Evolutionary conservation across 1,139 yeast genomes (phyloP), one percentile per base, ranked within the genome.

Genomic region (Entelexis sorbosivorans): DNA sequence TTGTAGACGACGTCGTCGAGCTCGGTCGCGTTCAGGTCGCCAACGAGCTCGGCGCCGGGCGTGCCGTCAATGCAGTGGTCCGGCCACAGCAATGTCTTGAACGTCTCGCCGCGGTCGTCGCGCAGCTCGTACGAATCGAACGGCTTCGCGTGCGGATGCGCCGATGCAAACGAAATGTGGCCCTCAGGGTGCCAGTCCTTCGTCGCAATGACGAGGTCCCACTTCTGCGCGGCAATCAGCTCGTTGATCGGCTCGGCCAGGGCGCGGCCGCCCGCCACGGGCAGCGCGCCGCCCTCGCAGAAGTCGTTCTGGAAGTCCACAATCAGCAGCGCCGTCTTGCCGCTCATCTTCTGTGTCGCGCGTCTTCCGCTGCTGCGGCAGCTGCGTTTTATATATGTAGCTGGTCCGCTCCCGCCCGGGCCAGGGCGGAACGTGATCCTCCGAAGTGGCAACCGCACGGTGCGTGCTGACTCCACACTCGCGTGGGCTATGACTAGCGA

Each of bases 261-360:
- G 0, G 69, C 67, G n/a, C 82, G 70, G 1, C 95, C 96, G 5
- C 73, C 70, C 0, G 71, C 61, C 0, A 87, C 91, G 0, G 93
- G 93, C 48, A 89, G 68, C 0, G 93, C 66, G 0, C 96, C 96
- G 29, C 73, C 65, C 59, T 63, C 53, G n/a, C 87, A 70, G 62
- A 89, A 89, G 64, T 89, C 96, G 59, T 83, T 81, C 64, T 89
- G 96, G 16, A 88, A 68, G 61, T 89, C 97, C 28, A 88, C 75
- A 0, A 88, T 74, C 0, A 87, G 68, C 34, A 88, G 68, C 0
- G 95, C 94, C 16, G 44, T 11, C 11, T 26, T 14, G 14, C 35
- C 33, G n/a, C 31, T 16, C 31, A 32, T 43, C 14, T 26, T 35
- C 26, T n/a, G n/a, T n/a, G n/a, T n/a, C n/a, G n/a, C n/a, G n/a